Evolutionary conservation across 2,329 filamentous ascomycete species (phyloP), one percentile per base, ranked within the genome.

Genomic region (Stachybotrys chlorohalonatus): DNA sequence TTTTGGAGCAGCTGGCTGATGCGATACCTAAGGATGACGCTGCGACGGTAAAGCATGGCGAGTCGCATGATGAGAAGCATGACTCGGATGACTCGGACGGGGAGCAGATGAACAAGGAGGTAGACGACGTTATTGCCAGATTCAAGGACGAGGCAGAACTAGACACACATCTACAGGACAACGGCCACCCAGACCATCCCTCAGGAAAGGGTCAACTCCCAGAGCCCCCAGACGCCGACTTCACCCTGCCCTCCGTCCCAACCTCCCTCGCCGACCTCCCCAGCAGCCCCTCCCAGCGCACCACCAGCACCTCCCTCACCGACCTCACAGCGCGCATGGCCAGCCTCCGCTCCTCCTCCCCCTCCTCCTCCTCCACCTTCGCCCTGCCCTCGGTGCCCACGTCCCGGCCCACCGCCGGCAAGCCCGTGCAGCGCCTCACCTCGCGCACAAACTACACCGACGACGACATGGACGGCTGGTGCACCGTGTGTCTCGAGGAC

Each of bases 401-500:
- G 0, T 78, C 76, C 57, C 66, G 64, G n/a, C 80, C 79, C 0
- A 69, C 69, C 6, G 36, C 36, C 36, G 73, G 75, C 45, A 68
- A 68, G 7, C 68, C 69, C 3, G 61, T 68, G 15, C 70, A 68
- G n/a, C 68, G 72, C 5, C 65, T 78, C 6, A 65, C 65, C 15
- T 70, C 68, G 53, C 68, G 65, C 47, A 70, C 66, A 3, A 73
- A 72, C 51, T 83, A 78, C 64, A 82, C 84, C 0, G 86, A 92
- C 61, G 85, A 86, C 39, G 88, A 93, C 62, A 78, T 86, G 15
- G 50, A 86, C 47, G 82, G 79, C 1, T 95, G 89, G 89, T 95
- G 90, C 67, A 81, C 85, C 36, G 90, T 94, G 9, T 95, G 90
- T 66, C 83, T 87, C 50, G 88, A 90, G 56, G 87, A 94, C 64